Evolutionary conservation across 2,329 filamentous ascomycete genomes (phyloP), one percentile per base, ranked within the genome.

Genomic region (Stenocarpella maydis): DNA sequence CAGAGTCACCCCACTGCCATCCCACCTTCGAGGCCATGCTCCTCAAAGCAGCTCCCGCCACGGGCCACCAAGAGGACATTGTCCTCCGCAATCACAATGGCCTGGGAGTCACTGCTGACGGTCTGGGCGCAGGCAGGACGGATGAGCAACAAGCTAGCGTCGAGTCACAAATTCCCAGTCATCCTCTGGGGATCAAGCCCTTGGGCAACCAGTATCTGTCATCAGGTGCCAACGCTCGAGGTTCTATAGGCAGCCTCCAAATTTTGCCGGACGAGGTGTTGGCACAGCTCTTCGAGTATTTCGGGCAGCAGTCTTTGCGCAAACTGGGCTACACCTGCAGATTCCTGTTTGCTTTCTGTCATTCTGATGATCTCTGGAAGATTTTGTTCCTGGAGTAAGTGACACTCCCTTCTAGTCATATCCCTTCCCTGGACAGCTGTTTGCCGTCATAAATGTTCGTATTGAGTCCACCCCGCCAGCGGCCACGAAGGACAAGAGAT

Each of bases 291-390:
- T 81, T 98, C 71, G 95, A 98, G 78, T 88, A 84, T 75, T 84
- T 98, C 54, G 91, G 95, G 75, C 83, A 87, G 60, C 75, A 79
- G 12, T 83, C 85, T 65, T 82, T 98, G 65, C 80, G 90, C 68
- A 81, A 80, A 9, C 82, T 98, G 50, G 93, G 94, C 10, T 87
- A 87, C 67, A 92, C 94, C 7, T 97, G 95, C 83, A 93, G 90
- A 78, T 94, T 93, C 65, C 82, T 98, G 19, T 95, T 94, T 83
- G 95, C 94, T 1, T 97, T 95, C 77, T 92, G 91, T 67, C 86
- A 91, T 61, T 89, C 89, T 58, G 95, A 98, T 73, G 95, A 98
- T 75, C 79, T 98, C 43, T 98, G 95, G 95, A 95, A 96, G 80
- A 80, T 90, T 21, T 80, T 97, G 24, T 97, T 95, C 75, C 85